Conservation (phyloP, 2,329 filamentous ascomycete species). For the Fusarium tjaetaba region DNA sequence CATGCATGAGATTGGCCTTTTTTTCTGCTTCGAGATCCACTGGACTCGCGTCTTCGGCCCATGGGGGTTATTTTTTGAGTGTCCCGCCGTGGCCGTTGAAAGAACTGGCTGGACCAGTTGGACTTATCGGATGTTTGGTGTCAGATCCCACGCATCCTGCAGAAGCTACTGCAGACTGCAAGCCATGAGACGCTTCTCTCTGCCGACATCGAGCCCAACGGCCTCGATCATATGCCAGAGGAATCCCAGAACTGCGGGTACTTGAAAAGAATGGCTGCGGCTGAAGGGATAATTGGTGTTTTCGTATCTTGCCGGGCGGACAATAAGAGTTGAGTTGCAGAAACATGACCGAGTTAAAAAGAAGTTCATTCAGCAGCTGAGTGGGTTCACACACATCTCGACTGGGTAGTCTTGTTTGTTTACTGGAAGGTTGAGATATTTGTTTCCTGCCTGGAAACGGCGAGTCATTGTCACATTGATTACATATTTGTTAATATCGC, state of each 20-base stretch:
- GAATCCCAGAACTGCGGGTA: conserved; percentile 7
- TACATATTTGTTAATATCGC: neutral
- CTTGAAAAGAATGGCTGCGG: conserved; percentile 11
- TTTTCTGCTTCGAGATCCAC: conserved; percentile 20
- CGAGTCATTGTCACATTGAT: conserved; percentile 6
- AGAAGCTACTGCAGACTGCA: conserved; percentile 28
- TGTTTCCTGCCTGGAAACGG: neutral
- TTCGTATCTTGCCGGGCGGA: neutral
- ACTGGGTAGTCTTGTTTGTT: conserved; percentile 6
- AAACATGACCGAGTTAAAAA: conserved; percentile 27
- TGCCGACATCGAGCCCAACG: conserved; percentile 32
- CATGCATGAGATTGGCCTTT: conserved; percentile 33
- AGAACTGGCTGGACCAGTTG: conserved; percentile 30
- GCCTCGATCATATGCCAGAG: conserved; percentile 15
- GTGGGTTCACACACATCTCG: conserved; percentile 7
- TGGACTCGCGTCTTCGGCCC: conserved; percentile 20
- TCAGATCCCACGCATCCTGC: conserved; percentile 36
- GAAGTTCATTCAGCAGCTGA: conserved; percentile 17
- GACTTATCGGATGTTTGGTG: conserved; percentile 30
- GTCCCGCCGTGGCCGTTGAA: conserved; percentile 15
- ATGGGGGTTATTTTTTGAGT: conserved; percentile 5
- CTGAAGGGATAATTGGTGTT: conserved; percentile 9
- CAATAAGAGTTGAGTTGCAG: conserved; percentile 20
- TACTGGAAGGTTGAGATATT: neutral
- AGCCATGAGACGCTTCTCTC: conserved; percentile 32